These are phyloP conservation scores for Diatrype stigma DNA, from an alignment of 2,329 filamentous ascomycete species.

Conservation along the genomic window DNA sequence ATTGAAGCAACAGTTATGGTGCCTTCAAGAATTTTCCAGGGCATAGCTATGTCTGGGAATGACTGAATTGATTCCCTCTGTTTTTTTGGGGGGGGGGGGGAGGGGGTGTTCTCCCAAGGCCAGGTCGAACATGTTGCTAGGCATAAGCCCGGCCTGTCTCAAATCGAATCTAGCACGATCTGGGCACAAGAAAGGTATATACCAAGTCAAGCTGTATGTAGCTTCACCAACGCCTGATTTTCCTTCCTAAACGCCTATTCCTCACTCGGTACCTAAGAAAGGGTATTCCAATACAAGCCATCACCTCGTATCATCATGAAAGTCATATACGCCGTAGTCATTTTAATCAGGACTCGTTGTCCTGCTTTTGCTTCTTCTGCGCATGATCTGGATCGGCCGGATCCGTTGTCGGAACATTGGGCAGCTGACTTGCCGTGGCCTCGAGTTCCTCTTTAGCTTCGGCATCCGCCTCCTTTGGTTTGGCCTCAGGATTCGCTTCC, in stretches of 20 bases:
- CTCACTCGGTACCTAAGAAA: neutral
- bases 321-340: neutral
- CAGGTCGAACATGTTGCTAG: no score
- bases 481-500: slow-evolving; percentile 8
- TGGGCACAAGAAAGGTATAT: no score
- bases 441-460: slow-evolving; percentile 18
- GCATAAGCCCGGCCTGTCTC: no score
- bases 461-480: neutral
- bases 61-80: no score
- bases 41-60: no score
- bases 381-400: slow-evolving; percentile 26
- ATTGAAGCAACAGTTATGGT: no score
- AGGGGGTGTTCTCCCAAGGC: no score
- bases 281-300: neutral
- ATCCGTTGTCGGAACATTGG: slow-evolving; percentile 32
- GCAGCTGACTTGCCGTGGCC: slow-evolving; percentile 26
- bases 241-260: neutral
- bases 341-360: slow-evolving; percentile 4
- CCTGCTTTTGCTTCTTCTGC: slow-evolving; percentile 31
- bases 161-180: no score
- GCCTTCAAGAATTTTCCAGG: no score
- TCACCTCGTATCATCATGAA: slow-evolving; percentile 2
- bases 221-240: neutral
- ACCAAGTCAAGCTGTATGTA: no score
- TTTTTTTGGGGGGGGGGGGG: no score